These are phyloP conservation scores for Glomus cerebriforme DNA, from an alignment of 192 early-diverging fungal species.

Conservation along the genomic window DNA sequence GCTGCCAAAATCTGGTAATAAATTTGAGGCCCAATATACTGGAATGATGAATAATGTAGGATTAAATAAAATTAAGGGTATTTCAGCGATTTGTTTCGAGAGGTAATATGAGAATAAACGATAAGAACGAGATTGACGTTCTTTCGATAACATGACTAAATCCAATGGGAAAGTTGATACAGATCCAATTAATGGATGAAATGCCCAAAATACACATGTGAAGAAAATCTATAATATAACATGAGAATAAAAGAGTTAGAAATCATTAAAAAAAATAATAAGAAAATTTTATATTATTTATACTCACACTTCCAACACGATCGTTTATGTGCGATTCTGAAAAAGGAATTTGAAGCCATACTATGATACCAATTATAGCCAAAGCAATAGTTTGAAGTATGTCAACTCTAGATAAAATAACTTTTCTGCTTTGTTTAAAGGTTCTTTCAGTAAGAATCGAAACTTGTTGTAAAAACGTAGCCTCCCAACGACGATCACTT, in stretches of 20 bases:
- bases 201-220: slow-evolving; percentile 1
- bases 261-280: neutral
- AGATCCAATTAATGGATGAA: neutral
- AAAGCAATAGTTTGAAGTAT: neutral
- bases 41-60: neutral
- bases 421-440: slow-evolving; percentile 20
- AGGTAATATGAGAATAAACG: slow-evolving; percentile 13
- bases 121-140: slow-evolving; percentile 30
- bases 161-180: slow-evolving; percentile 19
- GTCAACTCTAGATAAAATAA: slow-evolving; percentile 11
- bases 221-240: neutral
- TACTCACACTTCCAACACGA: slow-evolving; percentile 1
- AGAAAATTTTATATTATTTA: neutral
- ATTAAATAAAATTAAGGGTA: neutral
- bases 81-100: slow-evolving; percentile 12
- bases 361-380: neutral
- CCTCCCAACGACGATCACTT: slow-evolving; percentile 12
- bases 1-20: neutral
- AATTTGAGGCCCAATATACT: slow-evolving; percentile 14
- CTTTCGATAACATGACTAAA: slow-evolving; percentile 2
- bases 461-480: slow-evolving; percentile 24
- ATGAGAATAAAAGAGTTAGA: neutral
- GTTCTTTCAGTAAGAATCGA: slow-evolving; percentile 6
- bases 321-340: neutral
- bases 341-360: slow-evolving; percentile 16